Conservation (phyloP, 768 basidiomycete species). For the Tylopilus plumbeoviolaceoides region DNA sequence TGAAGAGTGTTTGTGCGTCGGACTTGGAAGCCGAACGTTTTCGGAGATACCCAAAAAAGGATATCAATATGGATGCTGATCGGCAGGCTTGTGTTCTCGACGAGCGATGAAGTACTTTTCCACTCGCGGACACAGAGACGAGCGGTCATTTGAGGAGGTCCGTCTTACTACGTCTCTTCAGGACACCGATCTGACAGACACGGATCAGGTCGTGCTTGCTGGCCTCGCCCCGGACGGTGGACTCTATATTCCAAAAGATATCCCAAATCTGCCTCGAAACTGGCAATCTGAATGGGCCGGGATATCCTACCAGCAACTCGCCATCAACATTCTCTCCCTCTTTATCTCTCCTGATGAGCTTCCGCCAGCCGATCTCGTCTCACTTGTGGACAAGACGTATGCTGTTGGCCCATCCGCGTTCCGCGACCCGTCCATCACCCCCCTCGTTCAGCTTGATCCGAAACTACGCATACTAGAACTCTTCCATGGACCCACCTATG, state of each 20-base stretch:
- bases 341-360: conserved; percentile 86
- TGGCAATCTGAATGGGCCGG: conserved; percentile 78
- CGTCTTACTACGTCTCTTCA: conserved; percentile 18
- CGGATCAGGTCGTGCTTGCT: conserved; percentile 78
- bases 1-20: too few relatives aligned
- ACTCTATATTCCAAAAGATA: conserved; percentile 86
- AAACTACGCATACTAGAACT: conserved; percentile 81
- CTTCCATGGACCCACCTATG: conserved; percentile 97
- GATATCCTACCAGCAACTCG: conserved; percentile 80
- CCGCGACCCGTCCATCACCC: conserved; percentile 79
- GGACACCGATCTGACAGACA: neutral
- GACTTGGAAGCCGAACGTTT: neutral
- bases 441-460: conserved; percentile 40
- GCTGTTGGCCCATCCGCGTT: conserved; percentile 49
- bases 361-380: conserved; percentile 62
- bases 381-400: conserved; percentile 80
- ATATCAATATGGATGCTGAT: neutral
- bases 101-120: conserved; percentile 88
- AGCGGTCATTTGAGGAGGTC: conserved; percentile 93
- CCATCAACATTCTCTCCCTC: conserved; percentile 79
- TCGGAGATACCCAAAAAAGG: conserved; percentile 1
- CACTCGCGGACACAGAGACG: conserved; percentile 69
- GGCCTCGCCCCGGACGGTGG: conserved; percentile 98
- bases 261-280: conserved; percentile 76
- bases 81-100: neutral